Percentiles rank a stretch among this genome's conserved stretches.
These are phyloP conservation scores for Ramalina peruviana DNA, from an alignment of 495 filamentous ascomycete species.

Conservation along the genomic window DNA sequence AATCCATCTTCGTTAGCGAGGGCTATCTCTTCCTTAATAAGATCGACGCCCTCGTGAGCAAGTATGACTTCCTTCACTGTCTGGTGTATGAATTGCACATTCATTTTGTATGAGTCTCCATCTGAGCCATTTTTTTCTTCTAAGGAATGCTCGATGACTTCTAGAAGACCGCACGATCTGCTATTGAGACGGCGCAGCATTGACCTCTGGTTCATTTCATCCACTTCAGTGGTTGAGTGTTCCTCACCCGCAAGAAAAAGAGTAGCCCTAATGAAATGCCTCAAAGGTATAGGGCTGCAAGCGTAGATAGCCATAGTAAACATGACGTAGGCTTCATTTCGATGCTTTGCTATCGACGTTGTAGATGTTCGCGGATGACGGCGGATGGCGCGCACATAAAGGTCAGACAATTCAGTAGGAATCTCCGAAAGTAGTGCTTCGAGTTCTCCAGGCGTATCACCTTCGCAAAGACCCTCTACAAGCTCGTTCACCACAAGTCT, in stretches of 20 bases:
- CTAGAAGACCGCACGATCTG: slow-evolving; percentile 13
- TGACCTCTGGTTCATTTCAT: not conserved
- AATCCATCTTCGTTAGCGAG: not conserved
- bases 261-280: not conserved
- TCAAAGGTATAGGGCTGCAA: slow-evolving; percentile 1
- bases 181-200: slow-evolving; percentile 9
- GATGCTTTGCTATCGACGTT: not conserved
- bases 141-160: too few species aligned
- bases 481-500: slow-evolving; percentile 16
- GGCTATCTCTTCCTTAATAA: not conserved
- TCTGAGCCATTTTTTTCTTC: too few species aligned
- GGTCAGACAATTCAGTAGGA: slow-evolving; percentile 12
- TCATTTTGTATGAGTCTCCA: too few species aligned
- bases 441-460: slow-evolving; percentile 3
- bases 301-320: slow-evolving; percentile 8
- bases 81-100: slow-evolving; percentile 17
- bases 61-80: slow-evolving; percentile 16
- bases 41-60: not conserved
- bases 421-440: not conserved
- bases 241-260: not conserved
- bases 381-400: slow-evolving; percentile 9
- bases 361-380: not conserved
- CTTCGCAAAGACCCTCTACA: slow-evolving; percentile 11
- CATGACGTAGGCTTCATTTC: slow-evolving; percentile 13
- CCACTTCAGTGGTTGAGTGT: not conserved